These are phyloP conservation scores for Citrus hindsii DNA, from an alignment of 345 rosid species.

Conservation along the genomic window DNA sequence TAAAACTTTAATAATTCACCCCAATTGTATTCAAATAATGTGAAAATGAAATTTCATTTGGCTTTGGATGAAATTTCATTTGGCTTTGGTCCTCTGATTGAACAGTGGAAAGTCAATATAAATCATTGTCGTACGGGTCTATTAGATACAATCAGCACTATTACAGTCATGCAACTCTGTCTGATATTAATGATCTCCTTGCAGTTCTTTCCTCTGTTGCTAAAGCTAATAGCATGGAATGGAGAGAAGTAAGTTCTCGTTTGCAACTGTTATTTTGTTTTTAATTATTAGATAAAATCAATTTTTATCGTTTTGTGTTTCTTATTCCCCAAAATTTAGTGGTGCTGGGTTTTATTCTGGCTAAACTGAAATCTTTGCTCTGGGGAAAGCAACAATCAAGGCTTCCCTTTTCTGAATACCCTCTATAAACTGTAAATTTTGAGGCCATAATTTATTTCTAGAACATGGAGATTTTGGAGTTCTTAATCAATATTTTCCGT, in stretches of 20 bases:
- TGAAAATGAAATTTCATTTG: not conserved
- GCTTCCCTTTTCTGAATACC: not conserved
- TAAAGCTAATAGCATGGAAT: conserved; percentile 91
- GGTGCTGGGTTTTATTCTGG: not conserved
- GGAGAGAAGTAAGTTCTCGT: conserved; percentile 73
- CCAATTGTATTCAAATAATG: not conserved
- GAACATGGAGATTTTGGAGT: not conserved
- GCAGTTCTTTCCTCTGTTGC: conserved; percentile 93
- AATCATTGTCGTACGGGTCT: not conserved
- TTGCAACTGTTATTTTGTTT: not conserved
- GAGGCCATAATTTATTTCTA: not conserved
- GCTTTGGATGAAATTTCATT: not conserved
- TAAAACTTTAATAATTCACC: not conserved
- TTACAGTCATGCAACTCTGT: not conserved
- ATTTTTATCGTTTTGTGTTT: not conserved
- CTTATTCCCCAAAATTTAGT: not conserved
- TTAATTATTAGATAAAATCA: not conserved
- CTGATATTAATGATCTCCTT: conserved; percentile 19
- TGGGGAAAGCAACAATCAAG: not conserved
- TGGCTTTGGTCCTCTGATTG: not conserved
- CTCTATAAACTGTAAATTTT: not conserved
- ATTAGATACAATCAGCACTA: not conserved
- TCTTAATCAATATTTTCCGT: not conserved
- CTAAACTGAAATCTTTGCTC: not conserved
- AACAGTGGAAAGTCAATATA: not conserved